Conservation (phyloP, 257 asterid species). For the Agastache rugosa region DNA sequence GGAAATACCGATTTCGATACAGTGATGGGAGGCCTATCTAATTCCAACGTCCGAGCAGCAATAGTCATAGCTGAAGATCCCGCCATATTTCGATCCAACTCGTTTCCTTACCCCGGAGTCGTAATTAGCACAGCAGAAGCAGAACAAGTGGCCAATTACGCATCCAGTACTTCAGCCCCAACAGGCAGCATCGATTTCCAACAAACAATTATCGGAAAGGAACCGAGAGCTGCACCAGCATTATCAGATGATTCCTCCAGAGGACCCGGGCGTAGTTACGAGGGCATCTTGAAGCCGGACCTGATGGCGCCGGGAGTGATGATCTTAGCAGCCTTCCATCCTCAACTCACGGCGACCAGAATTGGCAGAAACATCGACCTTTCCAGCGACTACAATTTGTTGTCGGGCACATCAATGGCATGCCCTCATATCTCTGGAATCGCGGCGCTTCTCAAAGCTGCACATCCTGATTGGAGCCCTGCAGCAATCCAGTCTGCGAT, state of each 20-base stretch:
- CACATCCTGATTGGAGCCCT: conserved; percentile 39
- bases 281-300: conserved; percentile 10
- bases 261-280: conserved; percentile 34
- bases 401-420: neutral
- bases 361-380: neutral
- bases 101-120: conserved; percentile 42
- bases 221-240: conserved; percentile 47
- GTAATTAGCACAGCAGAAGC: conserved; percentile 35
- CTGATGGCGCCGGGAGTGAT: conserved; percentile 45
- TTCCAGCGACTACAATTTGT: neutral
- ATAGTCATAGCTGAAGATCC: conserved; percentile 38
- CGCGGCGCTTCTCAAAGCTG: neutral
- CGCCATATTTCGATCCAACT: neutral
- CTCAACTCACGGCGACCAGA: neutral
- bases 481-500: conserved; percentile 47
- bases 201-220: conserved; percentile 41
- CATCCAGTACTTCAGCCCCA: conserved; percentile 12
- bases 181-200: conserved; percentile 44
- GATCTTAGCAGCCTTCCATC: neutral
- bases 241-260: conserved; percentile 39
- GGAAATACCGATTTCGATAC: neutral
- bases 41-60: conserved; percentile 36
- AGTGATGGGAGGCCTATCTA: neutral
- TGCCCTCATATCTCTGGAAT: neutral
- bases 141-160: conserved; percentile 32